These are phyloP conservation scores for Saksenaea oblongispora DNA, from an alignment of 371 early-diverging fungal genomes.

Conservation along the genomic window DNA sequence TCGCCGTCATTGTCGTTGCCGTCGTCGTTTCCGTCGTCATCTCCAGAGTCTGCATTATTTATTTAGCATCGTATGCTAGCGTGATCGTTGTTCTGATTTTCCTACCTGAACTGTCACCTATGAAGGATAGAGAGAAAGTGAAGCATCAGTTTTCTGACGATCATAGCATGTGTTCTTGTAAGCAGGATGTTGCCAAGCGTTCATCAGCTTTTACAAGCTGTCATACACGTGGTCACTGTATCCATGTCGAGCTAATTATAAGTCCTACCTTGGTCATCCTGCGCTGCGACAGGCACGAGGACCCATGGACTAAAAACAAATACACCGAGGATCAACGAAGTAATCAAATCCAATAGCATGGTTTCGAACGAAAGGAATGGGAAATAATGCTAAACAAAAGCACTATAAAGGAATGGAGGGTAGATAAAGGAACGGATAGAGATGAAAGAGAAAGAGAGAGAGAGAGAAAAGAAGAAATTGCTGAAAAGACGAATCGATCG, in stretches of 20 bases:
- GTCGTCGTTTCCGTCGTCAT: background rate
- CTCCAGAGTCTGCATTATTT: background rate
- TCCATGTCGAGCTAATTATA: background rate
- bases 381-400: background rate
- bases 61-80: background rate
- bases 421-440: background rate
- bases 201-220: background rate
- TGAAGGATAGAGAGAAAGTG: background rate
- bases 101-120: background rate
- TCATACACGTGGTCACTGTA: background rate
- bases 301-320: background rate
- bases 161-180: background rate
- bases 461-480: background rate
- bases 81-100: background rate
- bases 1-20: background rate
- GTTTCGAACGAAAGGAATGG: background rate
- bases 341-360: background rate
- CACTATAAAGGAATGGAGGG: background rate
- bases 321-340: background rate
- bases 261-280: background rate
- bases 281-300: slow-evolving; percentile 1
- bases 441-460: background rate
- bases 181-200: background rate
- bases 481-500: background rate
- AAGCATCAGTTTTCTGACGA: background rate